Evolutionary conservation across 2,329 filamentous ascomycete genomes (phyloP).

Genomic region (Verticillium nonalfalfae): DNA sequence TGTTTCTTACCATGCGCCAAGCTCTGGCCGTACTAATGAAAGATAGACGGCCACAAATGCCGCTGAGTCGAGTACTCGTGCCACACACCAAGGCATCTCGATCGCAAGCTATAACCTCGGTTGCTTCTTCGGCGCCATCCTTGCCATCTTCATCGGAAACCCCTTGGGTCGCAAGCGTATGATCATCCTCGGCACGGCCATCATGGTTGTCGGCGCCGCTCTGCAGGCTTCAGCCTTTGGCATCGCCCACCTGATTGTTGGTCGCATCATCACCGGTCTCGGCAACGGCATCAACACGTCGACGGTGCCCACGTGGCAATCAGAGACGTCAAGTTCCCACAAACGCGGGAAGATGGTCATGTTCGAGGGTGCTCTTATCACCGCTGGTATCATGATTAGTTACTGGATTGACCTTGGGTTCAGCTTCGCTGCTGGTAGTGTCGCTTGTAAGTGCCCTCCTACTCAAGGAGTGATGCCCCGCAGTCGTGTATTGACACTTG

Average conservation of each 20-base stretch:
- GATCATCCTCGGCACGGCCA: slow-evolving; percentile 30
- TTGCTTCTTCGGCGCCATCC: slow-evolving; percentile 45
- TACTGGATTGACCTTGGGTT: slow-evolving; percentile 58
- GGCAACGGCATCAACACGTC: slow-evolving; percentile 30
- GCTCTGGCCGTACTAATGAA: background rate
- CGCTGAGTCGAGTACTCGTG: slow-evolving; percentile 30
- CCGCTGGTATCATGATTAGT: slow-evolving; percentile 48
- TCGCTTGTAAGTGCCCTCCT: slow-evolving; percentile 23
- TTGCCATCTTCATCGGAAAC: slow-evolving; percentile 20
- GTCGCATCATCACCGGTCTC: slow-evolving; percentile 37
- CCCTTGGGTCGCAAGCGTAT: slow-evolving; percentile 36
- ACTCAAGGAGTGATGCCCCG: background rate
- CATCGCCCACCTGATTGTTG: slow-evolving; percentile 49
- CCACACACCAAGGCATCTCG: slow-evolving; percentile 47
- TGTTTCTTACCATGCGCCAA: background rate
- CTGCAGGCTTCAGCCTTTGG: slow-evolving; percentile 37
- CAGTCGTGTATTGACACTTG: background rate
- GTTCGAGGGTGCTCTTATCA: slow-evolving; percentile 54
- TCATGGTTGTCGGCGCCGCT: slow-evolving; percentile 38
- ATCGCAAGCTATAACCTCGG: slow-evolving; percentile 54
- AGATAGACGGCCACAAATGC: slow-evolving; percentile 19
- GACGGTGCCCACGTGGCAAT: slow-evolving; percentile 54
- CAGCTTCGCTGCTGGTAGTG: slow-evolving; percentile 41
- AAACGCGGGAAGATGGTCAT: slow-evolving; percentile 55
- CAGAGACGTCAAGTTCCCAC: slow-evolving; percentile 50